Percentiles rank a stretch among this genome's conserved stretches.
These are phyloP conservation scores for Farysia itapuensis DNA, from an alignment of 1,284 basidiomycete species.

Conservation along the genomic window DNA sequence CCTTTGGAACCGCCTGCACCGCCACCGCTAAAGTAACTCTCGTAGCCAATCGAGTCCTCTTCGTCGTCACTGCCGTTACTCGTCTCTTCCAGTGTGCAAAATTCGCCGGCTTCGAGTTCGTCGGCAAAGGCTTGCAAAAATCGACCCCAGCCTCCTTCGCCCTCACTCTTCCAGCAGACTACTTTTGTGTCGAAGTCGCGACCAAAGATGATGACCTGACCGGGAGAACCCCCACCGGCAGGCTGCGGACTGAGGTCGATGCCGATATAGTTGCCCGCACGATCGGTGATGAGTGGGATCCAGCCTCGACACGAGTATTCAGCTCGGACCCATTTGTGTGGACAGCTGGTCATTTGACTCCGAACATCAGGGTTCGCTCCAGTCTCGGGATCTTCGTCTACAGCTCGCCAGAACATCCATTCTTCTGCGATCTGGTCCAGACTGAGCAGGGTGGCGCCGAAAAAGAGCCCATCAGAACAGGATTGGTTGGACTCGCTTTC, in stretches of 20 bases:
- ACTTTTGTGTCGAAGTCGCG: slow-evolving; percentile 98
- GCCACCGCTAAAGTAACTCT: slow-evolving; percentile 51
- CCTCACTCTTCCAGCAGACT: slow-evolving; percentile 74
- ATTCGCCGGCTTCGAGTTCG: slow-evolving; percentile 82
- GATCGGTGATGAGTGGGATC: slow-evolving; percentile 91
- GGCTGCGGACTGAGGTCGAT: slow-evolving; percentile 83
- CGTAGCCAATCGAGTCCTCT: slow-evolving; percentile 56
- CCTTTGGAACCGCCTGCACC: slow-evolving; percentile 46
- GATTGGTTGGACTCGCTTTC: slow-evolving; percentile 54
- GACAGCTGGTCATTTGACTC: slow-evolving; percentile 77
- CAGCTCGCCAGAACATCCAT: slow-evolving; percentile 57
- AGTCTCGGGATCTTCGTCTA: slow-evolving; percentile 53
- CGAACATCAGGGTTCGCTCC: slow-evolving; percentile 48
- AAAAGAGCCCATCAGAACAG: slow-evolving; percentile 57
- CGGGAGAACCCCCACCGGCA: slow-evolving; percentile 67
- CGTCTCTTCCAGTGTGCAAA: slow-evolving; percentile 45
- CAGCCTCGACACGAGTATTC: slow-evolving; percentile 92
- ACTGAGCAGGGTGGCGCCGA: slow-evolving; percentile 52
- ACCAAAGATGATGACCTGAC: slow-evolving; percentile 96
- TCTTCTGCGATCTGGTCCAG: slow-evolving; percentile 51
- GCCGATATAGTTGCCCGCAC: slow-evolving; percentile 93
- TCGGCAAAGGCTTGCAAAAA: slow-evolving; percentile 93
- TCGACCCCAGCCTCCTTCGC: slow-evolving; percentile 86
- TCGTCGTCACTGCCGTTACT: slow-evolving; percentile 39
- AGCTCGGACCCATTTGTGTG: slow-evolving; percentile 83